Evolutionary conservation across 2,329 filamentous ascomycete genomes (phyloP), one percentile per base, ranked within the genome.

Genomic region (Anthostomella pinea): DNA sequence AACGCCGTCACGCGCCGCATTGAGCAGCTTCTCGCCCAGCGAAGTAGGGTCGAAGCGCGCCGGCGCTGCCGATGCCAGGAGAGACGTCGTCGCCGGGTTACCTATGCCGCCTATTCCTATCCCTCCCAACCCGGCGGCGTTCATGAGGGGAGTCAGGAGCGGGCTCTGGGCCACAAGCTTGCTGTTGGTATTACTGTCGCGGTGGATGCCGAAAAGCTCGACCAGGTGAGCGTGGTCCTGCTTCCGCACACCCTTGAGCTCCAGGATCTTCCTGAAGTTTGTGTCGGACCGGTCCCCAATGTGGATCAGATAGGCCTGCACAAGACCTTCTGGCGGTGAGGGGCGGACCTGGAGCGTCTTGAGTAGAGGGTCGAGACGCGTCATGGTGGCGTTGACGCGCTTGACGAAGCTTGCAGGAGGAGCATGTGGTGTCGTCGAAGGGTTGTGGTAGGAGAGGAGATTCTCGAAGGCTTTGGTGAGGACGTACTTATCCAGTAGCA

Each of bases 261-360:
- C 93, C 29, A 98, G 79, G 41, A 98, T 85, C 67, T 96, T 97
- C 58, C 83, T 83, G 76, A 98, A 98, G 66, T 98, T 98, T 54
- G 80, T 78, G 59, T 97, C 93, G 46, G 85, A 95, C 38, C 86
- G 83, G 69, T 98, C 93, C 49, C 81, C 89, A 48, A 98, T 93
- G 66, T 97, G 93, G 62, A 97, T 95, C 21, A 98, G 81, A 61
- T 98, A 98, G 21, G 93, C 93, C 67, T 97, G 91, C 0, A 98
- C 90, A 3, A 98, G 78, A 2, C 87, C 91, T 68, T 98, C 93
- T 0, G 91, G 86, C 0, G 93, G 93, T 4, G 85, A 87, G 3
- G 90, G 81, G 18, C 87, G 87, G 30, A 98, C 91, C 70, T 98
- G 93, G 3, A 98, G 77, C 3, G 93, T 97, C 66, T 98, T 98